A percentile compares a stretch with the other conserved stretches of the same genome.
Evolutionary conservation across 352 stramenopile genomes (phyloP).

Genomic region (Pythium plurisporium): DNA sequence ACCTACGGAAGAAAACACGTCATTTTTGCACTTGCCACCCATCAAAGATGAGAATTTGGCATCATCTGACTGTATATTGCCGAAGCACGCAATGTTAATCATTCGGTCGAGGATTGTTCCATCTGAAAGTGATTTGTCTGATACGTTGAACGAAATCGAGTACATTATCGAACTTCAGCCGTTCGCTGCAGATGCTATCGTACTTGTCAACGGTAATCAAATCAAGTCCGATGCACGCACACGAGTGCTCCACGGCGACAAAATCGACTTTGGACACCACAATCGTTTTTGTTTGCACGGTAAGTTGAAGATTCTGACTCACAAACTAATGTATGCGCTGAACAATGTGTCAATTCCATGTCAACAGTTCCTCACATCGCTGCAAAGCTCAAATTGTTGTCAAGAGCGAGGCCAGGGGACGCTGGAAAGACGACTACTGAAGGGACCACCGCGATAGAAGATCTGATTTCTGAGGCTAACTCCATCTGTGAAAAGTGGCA

Average conservation of each 20-base stretch:
- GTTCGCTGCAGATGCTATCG: neutral
- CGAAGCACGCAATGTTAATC: slow-evolving; percentile 9
- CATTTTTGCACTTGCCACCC: slow-evolving; percentile 3
- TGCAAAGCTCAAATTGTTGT: neutral
- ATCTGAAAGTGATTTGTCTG: neutral
- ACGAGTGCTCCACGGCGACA: slow-evolving; percentile 15
- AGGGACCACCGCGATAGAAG: slow-evolving; percentile 2
- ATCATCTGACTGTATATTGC: neutral
- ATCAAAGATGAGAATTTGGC: neutral
- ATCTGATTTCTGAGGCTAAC: slow-evolving; percentile 54
- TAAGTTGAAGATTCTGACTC: slow-evolving; percentile 1
- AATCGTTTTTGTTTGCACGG: slow-evolving; percentile 22
- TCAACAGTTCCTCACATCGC: slow-evolving; percentile 12
- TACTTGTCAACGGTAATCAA: slow-evolving; percentile 14
- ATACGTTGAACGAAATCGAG: slow-evolving; percentile 6
- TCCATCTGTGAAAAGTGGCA: slow-evolving; percentile 49
- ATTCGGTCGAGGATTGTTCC: neutral
- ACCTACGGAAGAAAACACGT: slow-evolving; percentile 6
- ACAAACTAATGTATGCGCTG: neutral
- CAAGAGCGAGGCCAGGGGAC: neutral
- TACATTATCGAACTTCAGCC: slow-evolving; percentile 20
- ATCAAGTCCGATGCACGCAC: neutral
- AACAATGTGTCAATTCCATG: neutral
- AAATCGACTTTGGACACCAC: slow-evolving; percentile 5
- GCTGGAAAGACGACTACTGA: neutral